phyloP scores from a whole-genome alignment of 306 rosid genomes.

The Urtica urens region DNA sequence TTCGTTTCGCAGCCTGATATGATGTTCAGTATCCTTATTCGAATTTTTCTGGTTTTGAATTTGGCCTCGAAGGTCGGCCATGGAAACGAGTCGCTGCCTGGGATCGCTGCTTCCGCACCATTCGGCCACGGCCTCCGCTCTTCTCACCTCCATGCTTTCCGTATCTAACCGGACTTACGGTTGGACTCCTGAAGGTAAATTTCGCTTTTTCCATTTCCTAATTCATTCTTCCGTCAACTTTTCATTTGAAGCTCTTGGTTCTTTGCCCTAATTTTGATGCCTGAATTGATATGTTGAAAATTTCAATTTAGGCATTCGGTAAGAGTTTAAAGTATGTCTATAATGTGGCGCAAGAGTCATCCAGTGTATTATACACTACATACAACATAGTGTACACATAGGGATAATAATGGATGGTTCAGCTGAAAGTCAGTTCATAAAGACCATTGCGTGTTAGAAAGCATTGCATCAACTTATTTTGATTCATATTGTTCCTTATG shows the following conservation, averaged over 20 bases:
- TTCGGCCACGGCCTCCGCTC: slow-evolving; percentile 82
- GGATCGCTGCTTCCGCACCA: slow-evolving; percentile 85
- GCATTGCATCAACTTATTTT: too few species aligned
- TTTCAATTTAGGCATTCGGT: too few species aligned
- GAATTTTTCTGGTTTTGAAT: neutral
- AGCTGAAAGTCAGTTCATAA: too few species aligned
- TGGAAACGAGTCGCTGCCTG: slow-evolving; percentile 67
- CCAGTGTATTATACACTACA: too few species aligned
- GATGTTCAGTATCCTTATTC: neutral
- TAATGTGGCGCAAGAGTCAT: too few species aligned
- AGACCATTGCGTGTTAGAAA: too few species aligned
- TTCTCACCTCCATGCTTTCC: slow-evolving; percentile 83
- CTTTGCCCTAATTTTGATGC: neutral
- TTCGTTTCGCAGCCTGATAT: neutral
- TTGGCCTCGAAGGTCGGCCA: slow-evolving; percentile 43
- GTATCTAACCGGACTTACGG: slow-evolving; percentile 54
- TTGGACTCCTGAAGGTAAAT: slow-evolving; percentile 83
- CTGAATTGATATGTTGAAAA: slow-evolving; percentile 1
- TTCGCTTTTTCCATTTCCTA: neutral
- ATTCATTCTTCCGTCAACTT: neutral
- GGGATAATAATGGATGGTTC: too few species aligned
- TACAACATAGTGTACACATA: too few species aligned
- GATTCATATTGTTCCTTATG: too few species aligned
- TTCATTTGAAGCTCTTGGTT: neutral
- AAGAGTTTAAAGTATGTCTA: too few species aligned